phyloP scores from a whole-genome alignment of 441 rosid species.

The Heliophila coronopifolia region DNA sequence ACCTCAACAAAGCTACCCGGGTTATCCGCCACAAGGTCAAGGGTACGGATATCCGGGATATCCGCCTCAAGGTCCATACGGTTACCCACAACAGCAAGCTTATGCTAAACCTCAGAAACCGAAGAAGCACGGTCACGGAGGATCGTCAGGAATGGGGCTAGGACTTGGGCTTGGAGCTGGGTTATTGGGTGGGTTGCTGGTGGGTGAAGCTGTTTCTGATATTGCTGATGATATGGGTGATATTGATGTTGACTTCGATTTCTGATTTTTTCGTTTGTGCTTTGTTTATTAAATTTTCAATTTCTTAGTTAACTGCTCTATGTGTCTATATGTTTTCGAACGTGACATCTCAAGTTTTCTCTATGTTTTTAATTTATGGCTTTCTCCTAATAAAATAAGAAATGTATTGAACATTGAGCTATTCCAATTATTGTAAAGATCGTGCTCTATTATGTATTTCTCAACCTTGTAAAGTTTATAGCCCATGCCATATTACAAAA shows the following conservation, averaged over 20 bases:
- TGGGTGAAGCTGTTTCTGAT: conserved; percentile 56
- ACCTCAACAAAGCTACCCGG: conserved; percentile 23
- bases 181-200: conserved; percentile 49
- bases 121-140: conserved; percentile 34
- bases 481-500: too few relatives aligned
- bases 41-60: too few relatives aligned
- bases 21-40: conserved; percentile 29
- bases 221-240: conserved; percentile 24
- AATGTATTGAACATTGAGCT: too few relatives aligned
- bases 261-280: conserved; percentile 6
- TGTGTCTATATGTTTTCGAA: background rate
- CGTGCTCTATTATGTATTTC: too few relatives aligned
- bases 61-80: conserved; percentile 30
- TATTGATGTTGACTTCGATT: conserved; percentile 34
- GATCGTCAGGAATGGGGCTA: conserved; percentile 39
- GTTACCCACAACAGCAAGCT: conserved; percentile 35
- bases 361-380: too few relatives aligned
- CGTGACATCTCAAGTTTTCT: too few relatives aligned
- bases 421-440: too few relatives aligned
- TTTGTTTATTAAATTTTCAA: background rate
- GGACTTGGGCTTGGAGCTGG: conserved; percentile 58
- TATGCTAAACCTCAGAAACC: conserved; percentile 41
- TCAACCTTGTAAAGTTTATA: too few relatives aligned
- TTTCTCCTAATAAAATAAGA: too few relatives aligned
- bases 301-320: conserved; percentile 1